Conservation (phyloP, 495 filamentous ascomycete species). For the Talaromyces nanjingensis region DNA sequence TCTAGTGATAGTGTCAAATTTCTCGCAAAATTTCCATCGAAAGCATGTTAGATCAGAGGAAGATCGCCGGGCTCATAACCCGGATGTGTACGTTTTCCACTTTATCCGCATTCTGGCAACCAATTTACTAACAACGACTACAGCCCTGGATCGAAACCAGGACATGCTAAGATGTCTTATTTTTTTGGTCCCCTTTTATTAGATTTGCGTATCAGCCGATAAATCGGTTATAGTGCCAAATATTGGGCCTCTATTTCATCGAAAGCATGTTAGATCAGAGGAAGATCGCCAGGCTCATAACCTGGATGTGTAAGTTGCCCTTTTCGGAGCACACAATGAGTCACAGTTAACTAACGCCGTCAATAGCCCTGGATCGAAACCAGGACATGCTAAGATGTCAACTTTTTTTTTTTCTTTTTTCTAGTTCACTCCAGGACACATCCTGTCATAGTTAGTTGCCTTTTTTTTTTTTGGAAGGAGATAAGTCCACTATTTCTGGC, state of each 20-base stretch:
- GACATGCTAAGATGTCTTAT: neutral
- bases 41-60: neutral
- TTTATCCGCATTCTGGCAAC: too few relatives aligned
- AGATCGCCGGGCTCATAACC: neutral
- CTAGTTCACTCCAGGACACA: neutral
- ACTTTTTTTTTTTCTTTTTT: neutral
- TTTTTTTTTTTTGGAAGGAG: neutral
- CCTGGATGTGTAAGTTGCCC: neutral
- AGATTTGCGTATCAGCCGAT: neutral
- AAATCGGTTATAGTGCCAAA: neutral
- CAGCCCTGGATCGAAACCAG: neutral
- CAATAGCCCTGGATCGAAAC: neutral
- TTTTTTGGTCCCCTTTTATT: neutral
- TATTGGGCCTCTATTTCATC: neutral
- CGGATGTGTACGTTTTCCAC: neutral
- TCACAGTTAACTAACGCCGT: too few relatives aligned
- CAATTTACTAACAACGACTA: too few relatives aligned
- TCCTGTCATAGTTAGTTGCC: neutral
- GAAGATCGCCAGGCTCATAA: neutral
- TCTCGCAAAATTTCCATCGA: neutral
- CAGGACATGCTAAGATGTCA: neutral
- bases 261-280: neutral
- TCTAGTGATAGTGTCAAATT: neutral
- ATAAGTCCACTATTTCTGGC: neutral
- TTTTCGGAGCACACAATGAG: too few relatives aligned